Base-by-base conservation (phyloP, 208 protist species). In the Herpetomonas muscarum region DNA sequence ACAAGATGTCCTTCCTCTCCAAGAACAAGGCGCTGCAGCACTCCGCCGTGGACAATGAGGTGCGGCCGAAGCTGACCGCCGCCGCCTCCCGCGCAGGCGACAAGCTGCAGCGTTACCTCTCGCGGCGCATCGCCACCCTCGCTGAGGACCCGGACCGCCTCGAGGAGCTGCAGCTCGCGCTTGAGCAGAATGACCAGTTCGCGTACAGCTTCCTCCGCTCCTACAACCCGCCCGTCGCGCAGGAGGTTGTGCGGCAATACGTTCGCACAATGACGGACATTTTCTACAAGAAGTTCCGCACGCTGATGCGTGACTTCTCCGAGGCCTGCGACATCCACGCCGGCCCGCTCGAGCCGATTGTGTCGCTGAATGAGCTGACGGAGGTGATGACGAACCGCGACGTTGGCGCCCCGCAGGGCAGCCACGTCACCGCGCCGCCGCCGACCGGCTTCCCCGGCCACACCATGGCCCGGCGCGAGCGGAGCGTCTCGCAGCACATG, bases 11-110 rank as follows among this genome's bases (percentile, higher is more conserved):
- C 0, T 94, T 94, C 55, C 64, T 93, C 26, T 78, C 78, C 3
- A 70, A 72, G 32, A 89, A 90, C 59, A 81, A 81, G 29, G 81
- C 74, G 13, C 73, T 94, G 9, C 69, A 86, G 61, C 63, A 76
- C 55, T 90, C 84, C 9, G 79, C 84, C 5, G 84, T 94, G 22
- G 81, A 90, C 61, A 73, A 84, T 51, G 84, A 94, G 52, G 86
- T 83, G 24, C 76, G 84, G 1, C 87, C 87, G 0, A 86, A 87
- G 44, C 67, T 94, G 44, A 71, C 73, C 36, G 51, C 67, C 25
- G 79, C 87, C 3, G 87, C 87, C 3, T 36, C 72, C n/a, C 70
- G 74, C 36, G 87, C 87, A 19, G 87, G 87, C n/a, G 76, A 83
- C 55, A 90, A 91, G 56, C 71, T 94, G 28, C 70, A 84, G 34